These are phyloP conservation scores for Globisporangium apiculatum DNA, from an alignment of 352 stramenopile species.

Conservation along the genomic window DNA sequence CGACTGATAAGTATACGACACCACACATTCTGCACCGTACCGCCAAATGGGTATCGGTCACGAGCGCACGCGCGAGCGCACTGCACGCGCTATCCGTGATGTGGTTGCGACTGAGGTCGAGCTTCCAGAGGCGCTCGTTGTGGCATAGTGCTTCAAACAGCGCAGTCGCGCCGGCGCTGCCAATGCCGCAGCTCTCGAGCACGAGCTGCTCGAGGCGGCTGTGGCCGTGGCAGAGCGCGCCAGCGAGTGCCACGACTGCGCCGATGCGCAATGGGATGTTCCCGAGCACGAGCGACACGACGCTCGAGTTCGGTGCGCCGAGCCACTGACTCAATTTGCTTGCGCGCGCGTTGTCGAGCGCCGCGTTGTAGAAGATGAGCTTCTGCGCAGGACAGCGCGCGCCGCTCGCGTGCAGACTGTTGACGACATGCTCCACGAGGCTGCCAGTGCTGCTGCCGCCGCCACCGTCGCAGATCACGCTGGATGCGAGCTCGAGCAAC, in stretches of 20 bases:
- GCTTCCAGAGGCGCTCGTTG: conserved; percentile 56
- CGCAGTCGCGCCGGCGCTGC: conserved; percentile 36
- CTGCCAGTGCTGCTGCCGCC: conserved; percentile 19
- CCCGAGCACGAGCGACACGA: conserved; percentile 56
- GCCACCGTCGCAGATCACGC: conserved; percentile 38
- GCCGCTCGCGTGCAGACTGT: conserved; percentile 27
- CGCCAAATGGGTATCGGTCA: conserved; percentile 3
- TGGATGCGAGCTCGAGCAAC: conserved; percentile 46
- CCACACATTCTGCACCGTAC: too few species aligned
- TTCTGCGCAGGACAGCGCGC: conserved; percentile 34
- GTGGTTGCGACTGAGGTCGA: conserved; percentile 66
- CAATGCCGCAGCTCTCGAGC: conserved; percentile 52
- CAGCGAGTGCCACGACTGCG: conserved; percentile 38
- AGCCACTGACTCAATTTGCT: conserved; percentile 28
- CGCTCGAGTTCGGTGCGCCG: conserved; percentile 19
- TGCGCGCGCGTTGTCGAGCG: conserved; percentile 25
- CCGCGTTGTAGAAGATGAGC: conserved; percentile 66
- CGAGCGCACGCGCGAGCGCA: conserved; percentile 26
- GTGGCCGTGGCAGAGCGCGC: conserved; percentile 33
- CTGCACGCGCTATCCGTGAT: conserved; percentile 44
- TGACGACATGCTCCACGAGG: conserved; percentile 45
- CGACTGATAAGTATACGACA: too few species aligned
- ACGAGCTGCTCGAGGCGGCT: conserved; percentile 63
- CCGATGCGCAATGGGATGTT: conserved; percentile 33
- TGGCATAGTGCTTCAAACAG: conserved; percentile 40